Evolutionary conservation across 805 yeast genomes (phyloP), one percentile per base, ranked within the genome.

Genomic region (Candida ovalis): DNA sequence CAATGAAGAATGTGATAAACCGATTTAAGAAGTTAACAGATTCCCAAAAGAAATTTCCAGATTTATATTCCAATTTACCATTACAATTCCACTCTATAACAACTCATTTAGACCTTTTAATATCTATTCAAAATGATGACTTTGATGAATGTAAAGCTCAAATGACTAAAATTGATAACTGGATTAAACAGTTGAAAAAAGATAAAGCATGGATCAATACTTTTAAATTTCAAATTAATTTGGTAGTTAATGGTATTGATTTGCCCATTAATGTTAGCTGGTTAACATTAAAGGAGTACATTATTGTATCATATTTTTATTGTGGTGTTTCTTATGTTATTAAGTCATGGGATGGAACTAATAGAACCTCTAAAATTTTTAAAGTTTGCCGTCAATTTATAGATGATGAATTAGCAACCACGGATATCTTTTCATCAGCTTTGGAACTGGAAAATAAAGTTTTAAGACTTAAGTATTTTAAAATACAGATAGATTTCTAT

Each of bases 211-310:
- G 28, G 27, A 50, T 55, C 54, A 42, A 35, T 1, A 18, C 38
- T 15, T 45, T 41, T 38, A 48, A 45, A 24, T 55, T 58, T 21
- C 19, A 18, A 15, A n/a, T 55, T 4, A 40, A 44, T 9, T 15
- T 51, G 23, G 17, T 18, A 18, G 25, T 35, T 1, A 22, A 27
- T 4, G 10, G 19, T 8, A 7, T 48, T 18, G 40, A 43, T 44
- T 17, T 71, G 50, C 54, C 67, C 3, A 23, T 63, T 17, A 56
- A 62, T 21, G 53, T 74, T 1, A 57, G 58, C 18, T 77, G 81
- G 80, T 46, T 76, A 12, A 63, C 68, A 13, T 63, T 73, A 4
- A 71, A 69, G 38, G 79, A 76, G 47, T 74, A 72, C 55, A 66
- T 69, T 8, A 63, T 73, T 19, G 46, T 68, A 39, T 62, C 73